Base-by-base conservation (phyloP, 2,329 filamentous ascomycete species). In the Curvularia eragrostidis region DNA sequence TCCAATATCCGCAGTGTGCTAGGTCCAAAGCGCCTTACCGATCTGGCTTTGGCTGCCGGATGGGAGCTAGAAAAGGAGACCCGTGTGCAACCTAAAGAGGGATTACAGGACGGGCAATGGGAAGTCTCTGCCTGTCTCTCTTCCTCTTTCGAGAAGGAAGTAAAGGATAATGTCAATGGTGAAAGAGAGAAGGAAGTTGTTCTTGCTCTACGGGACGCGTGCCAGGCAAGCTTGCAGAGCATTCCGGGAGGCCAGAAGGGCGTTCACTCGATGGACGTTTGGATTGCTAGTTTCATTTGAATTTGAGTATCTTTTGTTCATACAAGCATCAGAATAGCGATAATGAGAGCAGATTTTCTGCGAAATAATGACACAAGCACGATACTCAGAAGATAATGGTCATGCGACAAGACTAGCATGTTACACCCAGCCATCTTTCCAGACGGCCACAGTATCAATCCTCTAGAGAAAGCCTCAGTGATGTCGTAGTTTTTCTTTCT, bases 1-100 rank as follows among this genome's bases (percentile, higher is more conserved):
- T 0, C 77, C 76, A 86, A 87, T 65, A 77, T 87, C 10, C 78
- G 80, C 48, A 82, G 77, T 8, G 72, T 80, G 6, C 55, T 85
- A 13, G 75, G 76, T 6, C 83, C 82, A 13, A 62, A 58, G 12
- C 72, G 68, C 18, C 79, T 86, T 32, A 76, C 65, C 6, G 63
- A 68, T 3, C 62, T 78, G 4, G 79, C 78, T 2, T 9, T 56
- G 21, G 67, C 54, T 12, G 75, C 68, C 1, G 79, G 79, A 2
- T 83, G 78, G 77, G 53, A 57, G 9, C 46, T 81, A 4, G 71
- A 72, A 21, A 69, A 60, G 4, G 78, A 83, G 55, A 65, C 44
- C 1, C 59, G 64, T n/a, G 65, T 83, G 23, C 67, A 77, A 10
- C 69, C 75, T n/a, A 70, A 61, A 2, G 66, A 74, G 10, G 79